These are phyloP conservation scores for Aspergillus avenaceus DNA, from an alignment of 495 filamentous ascomycete genomes.

Conservation along the genomic window DNA sequence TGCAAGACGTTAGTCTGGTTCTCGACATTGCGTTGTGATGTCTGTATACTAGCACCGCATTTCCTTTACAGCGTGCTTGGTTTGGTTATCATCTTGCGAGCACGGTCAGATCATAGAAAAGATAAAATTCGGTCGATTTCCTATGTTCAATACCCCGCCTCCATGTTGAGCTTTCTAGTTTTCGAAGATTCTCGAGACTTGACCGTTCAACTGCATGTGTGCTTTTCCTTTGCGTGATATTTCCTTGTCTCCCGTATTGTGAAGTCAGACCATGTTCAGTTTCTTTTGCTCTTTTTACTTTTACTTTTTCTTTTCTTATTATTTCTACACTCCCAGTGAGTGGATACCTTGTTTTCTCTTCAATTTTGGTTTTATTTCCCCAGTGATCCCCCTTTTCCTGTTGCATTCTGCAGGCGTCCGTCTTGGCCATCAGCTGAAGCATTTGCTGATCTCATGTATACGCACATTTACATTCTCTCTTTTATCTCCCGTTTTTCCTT, in stretches of 20 bases:
- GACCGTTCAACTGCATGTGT: constrained; percentile 6
- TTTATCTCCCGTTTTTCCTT: constrained; percentile 17
- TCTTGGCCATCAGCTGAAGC: constrained; percentile 39
- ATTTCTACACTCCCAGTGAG: constrained; percentile 34
- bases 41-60: constrained; percentile 31
- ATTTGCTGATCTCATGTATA: constrained; percentile 34
- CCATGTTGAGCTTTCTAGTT: neutral
- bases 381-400: constrained; percentile 27
- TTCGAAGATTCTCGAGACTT: neutral
- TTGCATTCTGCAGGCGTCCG: constrained; percentile 50
- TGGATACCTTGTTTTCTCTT: constrained; percentile 28
- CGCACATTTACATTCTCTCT: constrained; percentile 28
- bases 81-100: constrained; percentile 1
- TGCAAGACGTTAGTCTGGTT: constrained; percentile 94
- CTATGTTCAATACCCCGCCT: constrained; percentile 1
- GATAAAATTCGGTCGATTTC: constrained; percentile 5
- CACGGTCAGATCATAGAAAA: neutral
- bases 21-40: constrained; percentile 85
- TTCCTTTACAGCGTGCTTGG: constrained; percentile 26
- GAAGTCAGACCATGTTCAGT: neutral
- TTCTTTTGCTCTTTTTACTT: neutral
- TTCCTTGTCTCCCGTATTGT: constrained; percentile 7
- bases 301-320: constrained; percentile 13
- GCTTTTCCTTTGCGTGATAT: constrained; percentile 23
- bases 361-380: constrained; percentile 27